Percentiles rank a stretch among this genome's conserved stretches.
phyloP scores from a whole-genome alignment of 768 basidiomycete species.

The Lactarius deliciosus region DNA sequence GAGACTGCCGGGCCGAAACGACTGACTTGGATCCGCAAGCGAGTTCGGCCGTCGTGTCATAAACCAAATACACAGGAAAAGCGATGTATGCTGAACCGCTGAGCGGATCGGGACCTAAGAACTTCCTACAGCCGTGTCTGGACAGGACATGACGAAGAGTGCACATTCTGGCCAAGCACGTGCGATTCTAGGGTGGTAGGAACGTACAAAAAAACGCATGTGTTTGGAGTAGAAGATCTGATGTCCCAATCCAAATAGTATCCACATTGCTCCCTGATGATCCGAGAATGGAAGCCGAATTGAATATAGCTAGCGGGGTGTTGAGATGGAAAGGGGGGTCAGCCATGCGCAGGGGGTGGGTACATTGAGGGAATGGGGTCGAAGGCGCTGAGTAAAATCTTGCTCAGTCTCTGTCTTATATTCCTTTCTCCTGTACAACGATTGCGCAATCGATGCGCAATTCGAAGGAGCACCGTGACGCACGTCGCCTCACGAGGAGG shows the following conservation, averaged over 20 bases:
- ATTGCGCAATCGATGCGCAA: conserved; percentile 29
- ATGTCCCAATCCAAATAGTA: neutral
- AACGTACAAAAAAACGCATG: conserved; percentile 11
- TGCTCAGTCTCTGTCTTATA: conserved; percentile 6
- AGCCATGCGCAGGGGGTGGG: neutral
- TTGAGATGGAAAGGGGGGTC: neutral
- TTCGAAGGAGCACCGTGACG: neutral
- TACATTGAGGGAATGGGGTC: neutral
- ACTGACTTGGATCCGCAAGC: conserved; percentile 5
- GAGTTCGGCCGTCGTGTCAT: neutral
- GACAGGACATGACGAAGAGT: conserved; percentile 20
- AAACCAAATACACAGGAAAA: neutral
- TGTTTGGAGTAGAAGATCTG: neutral
- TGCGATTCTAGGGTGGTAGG: conserved; percentile 3
- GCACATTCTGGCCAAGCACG: conserved; percentile 9
- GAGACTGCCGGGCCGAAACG: neutral
- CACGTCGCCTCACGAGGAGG: neutral
- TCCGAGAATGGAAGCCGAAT: conserved; percentile 10
- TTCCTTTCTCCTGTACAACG: conserved; percentile 2
- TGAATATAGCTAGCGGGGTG: conserved; percentile 8
- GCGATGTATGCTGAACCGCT: neutral
- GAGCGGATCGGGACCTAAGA: neutral
- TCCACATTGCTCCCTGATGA: neutral
- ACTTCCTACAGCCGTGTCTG: neutral
- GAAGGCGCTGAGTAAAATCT: neutral